Evolutionary conservation across 305 asterid species (phyloP).

Genomic region (Fraxinus angustifolia): DNA sequence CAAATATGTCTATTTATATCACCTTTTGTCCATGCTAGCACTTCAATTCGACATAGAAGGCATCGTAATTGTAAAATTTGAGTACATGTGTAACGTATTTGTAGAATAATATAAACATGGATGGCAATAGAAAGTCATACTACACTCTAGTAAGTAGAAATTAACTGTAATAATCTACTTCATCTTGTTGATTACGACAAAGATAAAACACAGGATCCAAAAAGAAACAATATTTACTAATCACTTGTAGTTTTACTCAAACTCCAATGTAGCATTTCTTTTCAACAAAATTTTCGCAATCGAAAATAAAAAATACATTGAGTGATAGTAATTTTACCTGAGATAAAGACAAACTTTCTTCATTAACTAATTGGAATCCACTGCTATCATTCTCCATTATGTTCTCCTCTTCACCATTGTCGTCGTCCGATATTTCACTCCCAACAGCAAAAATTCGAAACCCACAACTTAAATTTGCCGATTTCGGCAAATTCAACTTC

Average conservation of each 20-base stretch:
- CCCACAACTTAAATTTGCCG: constrained; percentile 28
- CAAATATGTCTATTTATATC: not conserved
- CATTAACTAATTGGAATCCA: constrained; percentile 33
- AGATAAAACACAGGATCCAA: not conserved
- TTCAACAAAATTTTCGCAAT: not conserved
- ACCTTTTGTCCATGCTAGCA: not conserved
- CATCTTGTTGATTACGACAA: not conserved
- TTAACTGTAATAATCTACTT: not conserved
- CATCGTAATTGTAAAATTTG: not conserved
- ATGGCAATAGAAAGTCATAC: not conserved
- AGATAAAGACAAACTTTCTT: constrained; percentile 31
- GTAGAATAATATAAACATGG: not conserved
- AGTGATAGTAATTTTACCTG: constrained; percentile 38
- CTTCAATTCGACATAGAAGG: not conserved
- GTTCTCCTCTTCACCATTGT: constrained; percentile 35
- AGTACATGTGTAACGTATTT: not conserved
- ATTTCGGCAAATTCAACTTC: constrained; percentile 20
- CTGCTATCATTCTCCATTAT: constrained; percentile 32
- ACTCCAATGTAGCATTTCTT: not conserved
- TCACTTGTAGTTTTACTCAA: not conserved
- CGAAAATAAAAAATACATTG: not conserved
- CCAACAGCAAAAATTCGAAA: constrained; percentile 38
- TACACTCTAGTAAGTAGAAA: not conserved
- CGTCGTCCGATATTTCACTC: constrained; percentile 38
- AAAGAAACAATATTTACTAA: not conserved